phyloP scores from a whole-genome alignment of 1,284 basidiomycete genomes.

The Pterula multifida region DNA sequence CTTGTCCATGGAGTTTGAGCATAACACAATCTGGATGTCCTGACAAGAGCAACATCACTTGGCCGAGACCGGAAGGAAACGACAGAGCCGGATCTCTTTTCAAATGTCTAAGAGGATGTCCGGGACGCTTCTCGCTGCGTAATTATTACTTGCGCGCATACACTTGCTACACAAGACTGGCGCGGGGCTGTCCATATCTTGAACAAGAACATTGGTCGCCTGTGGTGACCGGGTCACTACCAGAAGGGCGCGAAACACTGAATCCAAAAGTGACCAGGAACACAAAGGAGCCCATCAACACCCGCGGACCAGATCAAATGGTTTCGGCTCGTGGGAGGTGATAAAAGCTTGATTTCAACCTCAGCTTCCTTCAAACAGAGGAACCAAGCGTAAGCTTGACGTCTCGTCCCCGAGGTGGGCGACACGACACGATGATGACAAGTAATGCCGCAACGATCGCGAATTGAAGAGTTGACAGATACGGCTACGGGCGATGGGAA shows the following conservation, averaged over 20 bases:
- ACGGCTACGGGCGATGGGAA: neutral
- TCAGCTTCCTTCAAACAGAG: too few relatives aligned
- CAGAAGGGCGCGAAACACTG: neutral
- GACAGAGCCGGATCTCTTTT: neutral
- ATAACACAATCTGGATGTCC: neutral
- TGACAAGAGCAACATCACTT: neutral
- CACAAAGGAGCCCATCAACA: too few relatives aligned
- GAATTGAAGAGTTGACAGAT: too few relatives aligned
- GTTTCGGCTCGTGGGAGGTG: too few relatives aligned
- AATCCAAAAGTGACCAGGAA: neutral
- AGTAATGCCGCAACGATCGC: too few relatives aligned
- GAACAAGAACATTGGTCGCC: neutral
- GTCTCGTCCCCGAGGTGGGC: too few relatives aligned
- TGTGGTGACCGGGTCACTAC: neutral
- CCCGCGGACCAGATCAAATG: too few relatives aligned
- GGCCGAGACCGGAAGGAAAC: neutral
- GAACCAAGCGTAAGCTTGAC: too few relatives aligned
- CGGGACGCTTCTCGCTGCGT: neutral
- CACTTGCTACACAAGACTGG: neutral
- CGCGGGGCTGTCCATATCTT: neutral
- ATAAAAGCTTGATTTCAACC: too few relatives aligned
- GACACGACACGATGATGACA: too few relatives aligned
- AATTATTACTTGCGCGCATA: neutral
- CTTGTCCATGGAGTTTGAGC: neutral
- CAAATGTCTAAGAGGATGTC: neutral